Base-by-base conservation (phyloP, 371 early-diverging fungal genomes). In the Capillidium rhysosporum region DNA sequence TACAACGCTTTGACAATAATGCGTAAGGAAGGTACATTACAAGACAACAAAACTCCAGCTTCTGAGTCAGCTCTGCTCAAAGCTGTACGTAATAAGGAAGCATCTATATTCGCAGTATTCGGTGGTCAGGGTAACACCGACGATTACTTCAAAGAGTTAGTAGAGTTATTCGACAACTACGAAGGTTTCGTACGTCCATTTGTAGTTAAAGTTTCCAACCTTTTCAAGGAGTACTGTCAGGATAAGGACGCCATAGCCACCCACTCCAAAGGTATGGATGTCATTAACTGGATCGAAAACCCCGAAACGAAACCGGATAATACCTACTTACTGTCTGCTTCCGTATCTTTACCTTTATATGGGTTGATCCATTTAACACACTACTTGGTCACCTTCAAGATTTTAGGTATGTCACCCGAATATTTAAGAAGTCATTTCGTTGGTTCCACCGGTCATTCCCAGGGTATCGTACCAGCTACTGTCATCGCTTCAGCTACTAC, bases 61-160 rank as follows among this genome's bases (percentile, higher is more conserved):
- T 62, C 75, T 16, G 62, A 71, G 24, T 82, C 82, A 23, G 77
- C 80, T 52, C 60, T 79, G 29, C 72, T 77, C 52, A 65, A 72
- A 41, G 84, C 84, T 54, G 81, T 77, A 47, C 64, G 64, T 28
- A 64, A 76, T 38, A 79, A 78, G 29, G 70, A 72, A 41, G 82
- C 84, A 55, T 71, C 70, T 56, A 60, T 90, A 41, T 79, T 89
- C 59, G 89, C 88, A 43, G 76, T 91, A 61, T 93, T 93, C 77
- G 94, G 94, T 64, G 94, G 94, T 49, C 95, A 94, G 72, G 95
- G 95, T 65, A 91, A 88, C 63, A 82, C 83, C 49, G 88, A 89
- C 56, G 91, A 89, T 56, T 92, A 89, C 75, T 89, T 94, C 72
- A 85, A 86, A 63, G 95, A 94, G 68, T 69, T 91, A 28, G 81